phyloP scores from a whole-genome alignment of 73 alveolate species.

The Tetrahymena borealis region DNA sequence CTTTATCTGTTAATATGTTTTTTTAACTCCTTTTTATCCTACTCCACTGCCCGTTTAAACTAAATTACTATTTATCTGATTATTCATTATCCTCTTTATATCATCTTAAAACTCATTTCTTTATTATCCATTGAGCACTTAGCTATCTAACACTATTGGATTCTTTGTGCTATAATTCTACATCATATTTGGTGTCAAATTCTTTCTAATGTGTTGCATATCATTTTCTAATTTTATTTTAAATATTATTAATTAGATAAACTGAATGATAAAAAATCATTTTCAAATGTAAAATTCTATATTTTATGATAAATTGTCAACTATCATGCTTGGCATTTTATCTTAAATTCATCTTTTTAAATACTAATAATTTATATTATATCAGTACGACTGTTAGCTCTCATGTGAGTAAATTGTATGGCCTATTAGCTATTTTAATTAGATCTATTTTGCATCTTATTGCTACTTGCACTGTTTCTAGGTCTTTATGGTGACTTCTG shows the following conservation, averaged over 20 bases:
- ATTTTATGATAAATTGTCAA: too few species aligned
- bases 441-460: background rate
- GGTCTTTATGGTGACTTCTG: background rate
- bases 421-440: background rate
- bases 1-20: background rate
- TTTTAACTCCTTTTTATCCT: background rate
- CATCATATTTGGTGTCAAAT: background rate
- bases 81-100: background rate
- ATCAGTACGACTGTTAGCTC: conserved; percentile 1
- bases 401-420: background rate
- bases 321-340: background rate
- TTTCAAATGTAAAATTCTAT: too few species aligned
- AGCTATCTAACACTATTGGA: background rate
- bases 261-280: too few species aligned
- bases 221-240: background rate
- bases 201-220: background rate
- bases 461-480: background rate
- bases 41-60: background rate
- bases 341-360: background rate
- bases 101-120: background rate
- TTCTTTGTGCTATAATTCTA: background rate
- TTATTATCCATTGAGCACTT: background rate
- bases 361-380: background rate
- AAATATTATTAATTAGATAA: background rate
- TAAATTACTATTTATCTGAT: background rate